A percentile compares a stretch with the other conserved stretches of the same genome.
These are phyloP conservation scores for Verticillium alfalfae DNA, from an alignment of 2,329 filamentous ascomycete species.

Conservation along the genomic window DNA sequence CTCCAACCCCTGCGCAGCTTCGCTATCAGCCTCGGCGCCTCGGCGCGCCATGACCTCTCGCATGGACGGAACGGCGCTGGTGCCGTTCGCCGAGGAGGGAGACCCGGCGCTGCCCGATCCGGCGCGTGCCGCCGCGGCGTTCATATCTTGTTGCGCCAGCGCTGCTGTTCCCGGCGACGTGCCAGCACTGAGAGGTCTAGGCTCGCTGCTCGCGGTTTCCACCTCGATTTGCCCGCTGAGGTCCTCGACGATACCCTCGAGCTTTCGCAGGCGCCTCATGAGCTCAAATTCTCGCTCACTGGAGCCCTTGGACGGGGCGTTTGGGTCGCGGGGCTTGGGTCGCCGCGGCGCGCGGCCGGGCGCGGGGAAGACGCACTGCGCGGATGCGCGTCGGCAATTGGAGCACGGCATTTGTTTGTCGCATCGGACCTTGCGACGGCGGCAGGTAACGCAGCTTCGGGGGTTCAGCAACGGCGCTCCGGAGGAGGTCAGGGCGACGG, in stretches of 20 bases:
- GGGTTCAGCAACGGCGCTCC: slow-evolving; percentile 34
- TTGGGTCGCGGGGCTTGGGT: slow-evolving; percentile 58
- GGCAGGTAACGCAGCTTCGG: slow-evolving; percentile 44
- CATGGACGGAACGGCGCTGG: background rate
- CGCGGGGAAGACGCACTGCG: slow-evolving; percentile 69
- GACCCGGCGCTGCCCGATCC: background rate
- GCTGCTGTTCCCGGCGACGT: background rate
- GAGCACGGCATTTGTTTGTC: slow-evolving; percentile 73
- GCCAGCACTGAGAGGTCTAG: slow-evolving; percentile 29
- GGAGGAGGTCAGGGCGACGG: slow-evolving; percentile 9
- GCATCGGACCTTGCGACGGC: slow-evolving; percentile 65
- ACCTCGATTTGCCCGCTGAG: slow-evolving; percentile 48
- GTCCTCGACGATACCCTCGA: slow-evolving; percentile 72
- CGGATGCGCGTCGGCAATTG: slow-evolving; percentile 66
- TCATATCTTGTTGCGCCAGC: background rate
- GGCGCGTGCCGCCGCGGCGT: background rate
- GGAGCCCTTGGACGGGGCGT: slow-evolving; percentile 52
- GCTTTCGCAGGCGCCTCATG: slow-evolving; percentile 63
- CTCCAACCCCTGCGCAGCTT: background rate
- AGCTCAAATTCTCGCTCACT: slow-evolving; percentile 63
- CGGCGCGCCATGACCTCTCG: background rate
- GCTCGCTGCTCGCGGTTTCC: slow-evolving; percentile 19
- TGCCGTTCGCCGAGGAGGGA: background rate
- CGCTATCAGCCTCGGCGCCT: background rate
- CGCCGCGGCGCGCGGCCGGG: slow-evolving; percentile 68